Evolutionary conservation across 2,329 filamentous ascomycete genomes (phyloP).

Genomic region (Teratosphaeriaceae sp.): DNA sequence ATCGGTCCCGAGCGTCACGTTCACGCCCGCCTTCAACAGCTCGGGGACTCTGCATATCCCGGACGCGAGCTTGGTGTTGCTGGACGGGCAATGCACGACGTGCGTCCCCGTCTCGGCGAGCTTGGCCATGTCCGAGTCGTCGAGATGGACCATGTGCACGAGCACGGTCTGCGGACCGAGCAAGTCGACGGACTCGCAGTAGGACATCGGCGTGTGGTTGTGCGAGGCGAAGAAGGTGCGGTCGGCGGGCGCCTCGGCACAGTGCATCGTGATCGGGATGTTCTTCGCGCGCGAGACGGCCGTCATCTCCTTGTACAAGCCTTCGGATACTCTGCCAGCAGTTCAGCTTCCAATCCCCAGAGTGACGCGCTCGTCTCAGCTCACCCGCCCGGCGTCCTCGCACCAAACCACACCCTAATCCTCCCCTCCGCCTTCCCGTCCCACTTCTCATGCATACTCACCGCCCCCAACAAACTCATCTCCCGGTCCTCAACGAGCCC

Average conservation of each 20-base stretch:
- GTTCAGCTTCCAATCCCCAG: no score
- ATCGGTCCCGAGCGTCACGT: conserved; percentile 46
- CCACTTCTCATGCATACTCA: conserved; percentile 32
- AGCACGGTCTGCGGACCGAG: conserved; percentile 41
- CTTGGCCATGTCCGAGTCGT: conserved; percentile 36
- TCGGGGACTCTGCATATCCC: conserved; percentile 44
- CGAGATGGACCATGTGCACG: conserved; percentile 48
- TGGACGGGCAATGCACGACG: conserved; percentile 47
- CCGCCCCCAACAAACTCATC: conserved; percentile 25
- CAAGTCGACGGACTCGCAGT: conserved; percentile 34
- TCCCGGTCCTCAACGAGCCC: conserved; percentile 37
- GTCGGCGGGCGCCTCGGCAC: conserved; percentile 31
- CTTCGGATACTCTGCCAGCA: conserved; percentile 25
- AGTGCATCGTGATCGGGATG: conserved; percentile 35
- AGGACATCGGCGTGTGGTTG: conserved; percentile 38
- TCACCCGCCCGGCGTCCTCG: conserved; percentile 32
- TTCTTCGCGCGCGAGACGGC: conserved; percentile 23
- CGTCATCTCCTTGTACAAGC: conserved; percentile 30
- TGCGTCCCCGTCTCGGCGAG: conserved; percentile 37
- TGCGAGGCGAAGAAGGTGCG: conserved; percentile 27
- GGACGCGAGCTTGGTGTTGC: conserved; percentile 47
- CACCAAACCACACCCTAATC: conserved; percentile 34
- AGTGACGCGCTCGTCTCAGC: no score
- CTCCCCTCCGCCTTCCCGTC: conserved; percentile 29
- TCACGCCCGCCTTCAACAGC: conserved; percentile 38